Conservation (phyloP, 331 rosid species). For the Rosa hybrid region DNA sequence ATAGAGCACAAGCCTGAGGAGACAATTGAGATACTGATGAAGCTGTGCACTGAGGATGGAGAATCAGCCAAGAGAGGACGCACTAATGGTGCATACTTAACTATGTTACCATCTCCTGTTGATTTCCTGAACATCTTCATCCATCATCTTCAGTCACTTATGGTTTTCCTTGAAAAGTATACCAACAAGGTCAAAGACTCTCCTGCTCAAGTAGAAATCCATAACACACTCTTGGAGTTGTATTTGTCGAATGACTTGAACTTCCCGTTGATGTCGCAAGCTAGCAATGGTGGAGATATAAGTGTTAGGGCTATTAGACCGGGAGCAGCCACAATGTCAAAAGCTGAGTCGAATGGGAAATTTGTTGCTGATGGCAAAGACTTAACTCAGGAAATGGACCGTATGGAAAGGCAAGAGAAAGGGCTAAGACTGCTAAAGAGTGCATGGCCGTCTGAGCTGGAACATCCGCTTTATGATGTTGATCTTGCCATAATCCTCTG, state of each 20-base stretch:
- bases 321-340: conserved; percentile 30
- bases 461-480: conserved; percentile 91
- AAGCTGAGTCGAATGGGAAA: conserved; percentile 57
- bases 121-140: conserved; percentile 94
- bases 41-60: conserved; percentile 88
- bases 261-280: conserved; percentile 69
- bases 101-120: conserved; percentile 95
- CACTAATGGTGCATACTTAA: conserved; percentile 52
- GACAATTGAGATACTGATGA: conserved; percentile 83
- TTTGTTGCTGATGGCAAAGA: conserved; percentile 40
- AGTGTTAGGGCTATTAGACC: conserved; percentile 40
- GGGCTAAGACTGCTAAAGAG: conserved; percentile 65
- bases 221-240: conserved; percentile 91
- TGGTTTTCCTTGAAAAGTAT: conserved; percentile 92
- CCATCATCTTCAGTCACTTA: conserved; percentile 84
- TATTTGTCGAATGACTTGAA: conserved; percentile 84
- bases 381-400: conserved; percentile 43
- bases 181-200: conserved; percentile 83
- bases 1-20: conserved; percentile 85
- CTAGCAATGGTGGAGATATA: conserved; percentile 42
- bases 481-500: conserved; percentile 92
- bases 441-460: conserved; percentile 84
- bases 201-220: conserved; percentile 95
- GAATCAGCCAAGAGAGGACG: conserved; percentile 50
- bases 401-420: conserved; percentile 61